Conservation (phyloP, 495 filamentous ascomycete species). For the Tuber calosporum region DNA sequence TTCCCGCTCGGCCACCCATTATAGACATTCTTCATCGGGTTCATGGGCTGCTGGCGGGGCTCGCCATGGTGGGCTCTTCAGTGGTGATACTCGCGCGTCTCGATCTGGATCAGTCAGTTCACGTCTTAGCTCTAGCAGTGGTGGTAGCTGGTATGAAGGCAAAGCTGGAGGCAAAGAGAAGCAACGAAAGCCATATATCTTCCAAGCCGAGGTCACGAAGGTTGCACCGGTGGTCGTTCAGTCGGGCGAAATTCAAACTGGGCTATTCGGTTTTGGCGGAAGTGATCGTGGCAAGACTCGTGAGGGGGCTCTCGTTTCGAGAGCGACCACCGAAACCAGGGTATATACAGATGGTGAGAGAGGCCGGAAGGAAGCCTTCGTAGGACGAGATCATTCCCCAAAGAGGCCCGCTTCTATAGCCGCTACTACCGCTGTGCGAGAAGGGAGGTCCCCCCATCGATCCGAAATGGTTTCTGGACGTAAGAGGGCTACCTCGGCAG, state of each 20-base stretch:
- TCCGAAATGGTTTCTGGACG: background rate
- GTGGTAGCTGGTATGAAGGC: constrained; percentile 7
- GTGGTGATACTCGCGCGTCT: constrained; percentile 1
- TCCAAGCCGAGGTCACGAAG: background rate
- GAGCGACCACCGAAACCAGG: background rate
- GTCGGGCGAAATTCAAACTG: background rate
- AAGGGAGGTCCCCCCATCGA: background rate
- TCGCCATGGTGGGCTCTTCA: constrained; percentile 23
- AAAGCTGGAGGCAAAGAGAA: background rate
- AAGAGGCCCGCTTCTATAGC: background rate
- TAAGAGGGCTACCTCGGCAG: constrained; percentile 20
- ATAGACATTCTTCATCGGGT: constrained; percentile 1
- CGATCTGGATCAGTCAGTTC: constrained; percentile 15
- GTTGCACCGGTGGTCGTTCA: background rate
- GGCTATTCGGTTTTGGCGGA: background rate
- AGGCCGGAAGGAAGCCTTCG: background rate
- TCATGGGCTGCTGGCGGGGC: constrained; percentile 18
- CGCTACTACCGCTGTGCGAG: background rate
- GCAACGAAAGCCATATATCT: background rate
- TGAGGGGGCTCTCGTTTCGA: background rate
- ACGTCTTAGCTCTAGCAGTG: background rate
- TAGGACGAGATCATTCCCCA: background rate
- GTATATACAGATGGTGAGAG: background rate
- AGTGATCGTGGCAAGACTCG: background rate
- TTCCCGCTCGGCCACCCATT: constrained; percentile 1